Base-by-base conservation (phyloP, 148 eudicot species). In the Nepenthes mirabilis region DNA sequence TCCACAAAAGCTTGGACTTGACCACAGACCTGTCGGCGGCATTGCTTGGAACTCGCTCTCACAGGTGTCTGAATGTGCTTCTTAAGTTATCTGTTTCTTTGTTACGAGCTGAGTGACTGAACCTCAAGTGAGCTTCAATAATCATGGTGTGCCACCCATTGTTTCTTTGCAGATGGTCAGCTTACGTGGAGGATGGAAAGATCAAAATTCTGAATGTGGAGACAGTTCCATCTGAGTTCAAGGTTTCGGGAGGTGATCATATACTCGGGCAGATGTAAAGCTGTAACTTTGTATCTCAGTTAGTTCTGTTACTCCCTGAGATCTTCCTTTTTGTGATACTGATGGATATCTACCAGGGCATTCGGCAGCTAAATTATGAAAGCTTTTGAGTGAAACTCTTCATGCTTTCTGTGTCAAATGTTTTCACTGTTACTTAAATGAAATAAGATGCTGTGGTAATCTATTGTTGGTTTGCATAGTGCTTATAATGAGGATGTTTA, bases 1-100 rank as follows among this genome's bases (percentile, higher is more conserved):
- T 91, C 73, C 91, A 91, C 82, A 91, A 91, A 68, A 87, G 83
- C 69, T 74, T 91, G 78, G 95, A 85, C 69, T 68, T 87, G 65
- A 76, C 63, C 43, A 66, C 75, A 47, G 95, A 90, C 77, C 89
- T 90, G 58, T 80, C 89, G 14, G 56, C 75, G 52, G 95, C 97
- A 36, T 71, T 91, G 80, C 89, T 91, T 53, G 97, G 95, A 35
- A 82, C 61, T 68, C 97, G 95, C 49, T 84, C 97, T 60, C 86
- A 87, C 61, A 85, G 97, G 94, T 83, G 74, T 48, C 48, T 6
- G 8, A 34, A 37, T n/a, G 10, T 32, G 2, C 40, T 11, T 54
- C 35, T 5, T 33, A 32, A 3, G 35, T 33, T 33, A 1, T 13
- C 10, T 32, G 11, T 55, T 33, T 32, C 36, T 55, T 9, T 14